Evolutionary conservation across 495 filamentous ascomycete species (phyloP), one percentile per base, ranked within the genome.

Genomic region (Penicillium egyptiacum): DNA sequence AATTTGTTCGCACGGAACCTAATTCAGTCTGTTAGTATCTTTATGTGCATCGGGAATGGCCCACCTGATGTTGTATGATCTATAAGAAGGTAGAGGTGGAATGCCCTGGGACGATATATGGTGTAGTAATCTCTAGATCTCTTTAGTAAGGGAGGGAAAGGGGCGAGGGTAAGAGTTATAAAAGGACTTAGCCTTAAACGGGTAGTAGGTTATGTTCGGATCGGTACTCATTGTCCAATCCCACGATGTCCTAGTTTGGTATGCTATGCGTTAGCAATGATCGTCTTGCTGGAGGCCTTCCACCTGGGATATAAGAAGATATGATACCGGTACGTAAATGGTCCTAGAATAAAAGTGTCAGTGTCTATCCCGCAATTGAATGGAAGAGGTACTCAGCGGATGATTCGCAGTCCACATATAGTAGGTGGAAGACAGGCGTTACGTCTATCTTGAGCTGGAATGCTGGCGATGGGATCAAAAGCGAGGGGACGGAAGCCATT

Each of bases 301-400:
- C 17, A 53, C 39, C 50, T 42, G 10, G 9, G n/a, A 8, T 20
- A 40, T 40, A 17, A 7, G 23, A 23, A 20, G 22, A 19, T 12
- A 3, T n/a, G 14, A n/a, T 39, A n/a, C 5, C 7, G n/a, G 8
- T 16, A 35, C 42, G 35, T n/a, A 17, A 7, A 14, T 52, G 6
- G 6, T 20, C 37, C 35, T 52, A 52, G 22, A 20, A 20, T 41
- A 23, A 23, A 3, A 20, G 23, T 19, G 25, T 53, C 17, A 43
- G 50, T 28, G 19, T 40, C 9, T 20, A 41, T 53, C 16, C 25
- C 12, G 16, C 5, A 31, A 19, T 3, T n/a, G 39, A 31, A 53
- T 22, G 12, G 17, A n/a, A 53, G n/a, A 20, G 23, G 10, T 53
- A 53, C 50, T 53, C 37, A 42, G 50, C 12, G 5, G 16, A 19